A percentile compares a stretch with the other conserved stretches of the same genome.
These are phyloP conservation scores for Nymphaea thermarum DNA, from an alignment of 164 flowering plant genomes.

Conservation along the genomic window DNA sequence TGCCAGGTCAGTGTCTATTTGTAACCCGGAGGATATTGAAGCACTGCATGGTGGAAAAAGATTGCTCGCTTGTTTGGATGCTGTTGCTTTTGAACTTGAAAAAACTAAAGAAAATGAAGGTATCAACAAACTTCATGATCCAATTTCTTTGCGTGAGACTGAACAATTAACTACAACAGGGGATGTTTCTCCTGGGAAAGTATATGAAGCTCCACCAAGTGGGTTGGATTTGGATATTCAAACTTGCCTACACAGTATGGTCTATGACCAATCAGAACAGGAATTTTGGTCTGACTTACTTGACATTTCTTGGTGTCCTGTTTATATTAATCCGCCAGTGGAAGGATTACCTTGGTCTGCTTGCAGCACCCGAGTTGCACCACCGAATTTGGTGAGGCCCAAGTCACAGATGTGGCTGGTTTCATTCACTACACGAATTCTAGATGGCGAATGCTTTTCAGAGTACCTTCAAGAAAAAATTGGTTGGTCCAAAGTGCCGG, in stretches of 20 bases:
- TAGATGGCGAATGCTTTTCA: constrained; percentile 68
- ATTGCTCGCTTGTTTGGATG: constrained; percentile 47
- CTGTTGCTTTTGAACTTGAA: constrained; percentile 37
- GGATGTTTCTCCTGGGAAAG: constrained; percentile 4
- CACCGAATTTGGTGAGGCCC: constrained; percentile 61
- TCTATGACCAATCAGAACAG: constrained; percentile 33
- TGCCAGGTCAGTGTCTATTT: constrained; percentile 70
- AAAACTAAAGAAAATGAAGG: constrained; percentile 12
- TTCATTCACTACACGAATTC: constrained; percentile 54
- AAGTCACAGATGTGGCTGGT: constrained; percentile 80
- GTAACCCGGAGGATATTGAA: constrained; percentile 43
- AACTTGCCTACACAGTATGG: constrained; percentile 23
- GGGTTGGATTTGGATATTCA: constrained; percentile 22
- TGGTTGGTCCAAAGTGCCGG: constrained; percentile 68
- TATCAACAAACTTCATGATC: constrained; percentile 3
- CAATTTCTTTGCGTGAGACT: not conserved
- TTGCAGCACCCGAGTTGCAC: constrained; percentile 36
- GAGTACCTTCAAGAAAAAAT: constrained; percentile 40
- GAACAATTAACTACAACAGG: constrained; percentile 5
- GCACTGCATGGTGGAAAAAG: constrained; percentile 36
- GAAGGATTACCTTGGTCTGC: constrained; percentile 70
- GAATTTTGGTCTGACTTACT: constrained; percentile 75
- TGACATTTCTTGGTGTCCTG: constrained; percentile 79
- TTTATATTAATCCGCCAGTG: constrained; percentile 52
- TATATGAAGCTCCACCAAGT: constrained; percentile 4